Evolutionary conservation across 805 yeast genomes (phyloP).

Genomic region (Wickerhamiella lipophila): DNA sequence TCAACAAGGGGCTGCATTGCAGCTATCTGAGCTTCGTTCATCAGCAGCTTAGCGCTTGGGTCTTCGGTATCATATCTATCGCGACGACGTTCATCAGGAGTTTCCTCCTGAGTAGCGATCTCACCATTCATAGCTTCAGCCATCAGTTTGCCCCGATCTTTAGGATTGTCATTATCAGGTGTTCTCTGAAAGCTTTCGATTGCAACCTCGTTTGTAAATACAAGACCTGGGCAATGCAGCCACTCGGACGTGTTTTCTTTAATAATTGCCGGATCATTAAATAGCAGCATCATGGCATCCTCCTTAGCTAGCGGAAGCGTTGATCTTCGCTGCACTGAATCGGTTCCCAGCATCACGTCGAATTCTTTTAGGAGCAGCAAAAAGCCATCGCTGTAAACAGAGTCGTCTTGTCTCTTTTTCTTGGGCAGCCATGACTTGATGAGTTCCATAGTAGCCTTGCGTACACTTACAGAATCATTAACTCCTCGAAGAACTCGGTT

Average conservation of each 20-base stretch:
- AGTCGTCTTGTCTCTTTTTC: not conserved
- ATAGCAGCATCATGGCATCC: not conserved
- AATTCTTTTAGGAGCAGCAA: not conserved
- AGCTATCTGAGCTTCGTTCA: not conserved
- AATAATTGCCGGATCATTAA: not conserved
- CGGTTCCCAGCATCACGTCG: conserved; percentile 1
- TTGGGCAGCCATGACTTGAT: not conserved
- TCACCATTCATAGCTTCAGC: not conserved
- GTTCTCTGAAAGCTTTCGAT: no score
- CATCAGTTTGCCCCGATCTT: not conserved
- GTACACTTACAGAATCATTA: not conserved
- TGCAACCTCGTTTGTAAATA: no score
- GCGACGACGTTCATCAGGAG: not conserved
- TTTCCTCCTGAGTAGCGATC: not conserved
- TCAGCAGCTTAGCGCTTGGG: not conserved
- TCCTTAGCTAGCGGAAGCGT: not conserved
- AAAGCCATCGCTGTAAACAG: not conserved
- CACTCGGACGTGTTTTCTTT: not conserved
- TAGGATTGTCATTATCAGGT: not conserved
- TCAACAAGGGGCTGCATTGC: not conserved
- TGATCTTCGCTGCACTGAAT: not conserved
- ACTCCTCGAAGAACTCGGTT: not conserved
- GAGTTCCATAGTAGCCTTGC: not conserved
- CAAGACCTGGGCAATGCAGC: not conserved
- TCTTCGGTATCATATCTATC: not conserved